Evolutionary conservation across 83 land plant genomes (phyloP), one percentile per base, ranked within the genome.

Genomic region (Diphasiastrum complanatum): DNA sequence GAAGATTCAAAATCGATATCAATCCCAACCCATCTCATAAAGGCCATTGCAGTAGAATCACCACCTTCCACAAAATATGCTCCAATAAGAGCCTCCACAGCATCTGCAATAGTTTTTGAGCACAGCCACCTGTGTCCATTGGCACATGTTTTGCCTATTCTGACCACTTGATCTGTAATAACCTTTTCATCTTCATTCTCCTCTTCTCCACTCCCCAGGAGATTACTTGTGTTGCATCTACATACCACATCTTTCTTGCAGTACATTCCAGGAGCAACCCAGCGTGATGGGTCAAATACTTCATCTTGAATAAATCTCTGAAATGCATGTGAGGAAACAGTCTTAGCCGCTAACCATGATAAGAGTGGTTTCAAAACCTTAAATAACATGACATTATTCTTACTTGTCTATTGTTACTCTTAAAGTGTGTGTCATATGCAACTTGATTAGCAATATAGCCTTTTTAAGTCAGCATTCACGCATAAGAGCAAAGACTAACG

Each of bases 41-140:
- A 64, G n/a, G 63, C 58, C 43, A 84, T 34, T 23, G 97, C 92
- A 47, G 79, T 83, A 40, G 20, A 24, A 6, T 75, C 45, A 30
- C 83, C 86, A 45, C 87, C 89, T 22, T 64, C 79, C 25, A 84
- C 79, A 63, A 84, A 67, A 61, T 83, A 82, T 24, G 97, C 93
- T 38, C 99, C 99, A 35, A 95, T 84, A 3, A 95, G 68, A 26
- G 99, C 92, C 71, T 95, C 99, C 47, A 81, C 83, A 66, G 82
- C 86, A 76, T 95, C 99, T 12, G 99, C 50, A 45, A 89, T 72
- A 0, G 97, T 89, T 70, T 95, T 95, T 19, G 99, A 95, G 68
- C 93, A 87, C 69, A 95, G 75, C 89, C 96, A 95, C 25, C 97
- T 55, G 65, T 95, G 99, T 8, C 97, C 97, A 43, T 35, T 66